phyloP scores from a whole-genome alignment of 345 rosid genomes.

The Hibiscus tridactylites region DNA sequence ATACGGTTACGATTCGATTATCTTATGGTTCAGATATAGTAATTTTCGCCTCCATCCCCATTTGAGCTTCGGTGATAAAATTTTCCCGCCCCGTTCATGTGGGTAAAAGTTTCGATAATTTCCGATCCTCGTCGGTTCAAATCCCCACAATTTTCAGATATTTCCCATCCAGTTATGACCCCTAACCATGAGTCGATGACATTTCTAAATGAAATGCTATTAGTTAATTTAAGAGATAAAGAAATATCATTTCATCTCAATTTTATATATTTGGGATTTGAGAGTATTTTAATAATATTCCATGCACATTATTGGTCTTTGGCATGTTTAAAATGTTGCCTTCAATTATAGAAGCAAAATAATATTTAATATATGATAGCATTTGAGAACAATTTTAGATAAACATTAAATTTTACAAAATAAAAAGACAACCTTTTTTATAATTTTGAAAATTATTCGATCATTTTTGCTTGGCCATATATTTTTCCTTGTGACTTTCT shows the following conservation, averaged over 20 bases:
- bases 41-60: too few species aligned
- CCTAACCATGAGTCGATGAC: too few species aligned
- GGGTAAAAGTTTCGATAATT: too few species aligned
- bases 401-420: neutral
- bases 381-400: neutral
- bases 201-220: neutral
- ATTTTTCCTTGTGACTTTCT: neutral
- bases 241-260: neutral
- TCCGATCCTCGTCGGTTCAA: too few species aligned
- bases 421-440: too few species aligned
- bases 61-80: too few species aligned
- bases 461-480: neutral
- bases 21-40: too few species aligned
- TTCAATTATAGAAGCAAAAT: neutral
- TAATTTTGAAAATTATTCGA: neutral
- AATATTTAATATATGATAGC: neutral
- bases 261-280: neutral
- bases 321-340: neutral
- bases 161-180: too few species aligned
- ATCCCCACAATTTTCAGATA: too few species aligned
- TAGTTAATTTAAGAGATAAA: neutral
- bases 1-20: too few species aligned
- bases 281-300: neutral
- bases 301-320: neutral
- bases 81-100: too few species aligned